phyloP scores from a whole-genome alignment of 2,329 filamentous ascomycete species.

The Apiospora phragmitis region DNA sequence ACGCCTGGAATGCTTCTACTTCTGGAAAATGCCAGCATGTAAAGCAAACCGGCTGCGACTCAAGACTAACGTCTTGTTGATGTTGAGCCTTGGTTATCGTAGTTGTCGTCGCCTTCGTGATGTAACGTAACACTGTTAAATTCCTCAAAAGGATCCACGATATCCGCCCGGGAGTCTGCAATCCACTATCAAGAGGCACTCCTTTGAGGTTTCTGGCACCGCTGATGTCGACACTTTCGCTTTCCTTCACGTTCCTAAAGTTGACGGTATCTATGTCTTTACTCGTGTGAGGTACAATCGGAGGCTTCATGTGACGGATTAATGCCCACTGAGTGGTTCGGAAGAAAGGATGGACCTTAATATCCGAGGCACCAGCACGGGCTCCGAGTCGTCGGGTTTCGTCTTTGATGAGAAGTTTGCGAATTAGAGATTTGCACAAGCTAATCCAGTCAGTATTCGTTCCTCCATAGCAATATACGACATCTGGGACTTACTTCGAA shows the following conservation, averaged over 20 bases:
- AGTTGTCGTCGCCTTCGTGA: slow-evolving; percentile 84
- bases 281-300: slow-evolving; percentile 90
- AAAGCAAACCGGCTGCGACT: background rate
- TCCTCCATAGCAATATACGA: slow-evolving; percentile 10
- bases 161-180: slow-evolving; percentile 78
- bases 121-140: slow-evolving; percentile 98
- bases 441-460: slow-evolving; percentile 43
- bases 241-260: slow-evolving; percentile 97
- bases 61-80: slow-evolving; percentile 22
- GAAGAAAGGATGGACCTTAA: slow-evolving; percentile 96
- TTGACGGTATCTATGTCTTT: slow-evolving; percentile 92
- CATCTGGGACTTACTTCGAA: slow-evolving; percentile 73
- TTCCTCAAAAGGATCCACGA: slow-evolving; percentile 91
- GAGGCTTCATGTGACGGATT: slow-evolving; percentile 95
- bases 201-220: slow-evolving; percentile 65
- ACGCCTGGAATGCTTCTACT: background rate
- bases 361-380: slow-evolving; percentile 91
- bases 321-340: slow-evolving; percentile 94
- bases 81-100: slow-evolving; percentile 29
- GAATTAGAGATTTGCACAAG: slow-evolving; percentile 92
- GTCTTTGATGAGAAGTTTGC: slow-evolving; percentile 97
- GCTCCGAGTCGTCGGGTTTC: slow-evolving; percentile 92
- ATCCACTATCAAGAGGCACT: slow-evolving; percentile 81
- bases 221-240: slow-evolving; percentile 86
- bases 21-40: background rate